A percentile compares a stretch with the other conserved stretches of the same genome.
Evolutionary conservation across 1,139 yeast species (phyloP).

Genomic region (Zygoascus sp.): DNA sequence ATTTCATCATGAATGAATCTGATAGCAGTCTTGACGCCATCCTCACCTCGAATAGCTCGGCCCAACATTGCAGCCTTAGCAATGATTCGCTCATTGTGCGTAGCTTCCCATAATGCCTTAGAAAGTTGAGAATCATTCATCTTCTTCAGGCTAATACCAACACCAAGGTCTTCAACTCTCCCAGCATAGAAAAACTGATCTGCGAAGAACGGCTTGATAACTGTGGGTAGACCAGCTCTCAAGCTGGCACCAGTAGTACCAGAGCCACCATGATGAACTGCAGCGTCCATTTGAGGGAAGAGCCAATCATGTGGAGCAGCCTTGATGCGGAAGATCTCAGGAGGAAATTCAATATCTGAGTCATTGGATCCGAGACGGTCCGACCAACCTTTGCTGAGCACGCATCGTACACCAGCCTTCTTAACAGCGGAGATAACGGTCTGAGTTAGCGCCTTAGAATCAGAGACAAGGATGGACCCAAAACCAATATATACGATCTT

Average conservation of each 20-base stretch:
- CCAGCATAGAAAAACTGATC: conserved; percentile 91
- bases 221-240: conserved; percentile 81
- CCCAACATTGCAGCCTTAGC: conserved; percentile 63
- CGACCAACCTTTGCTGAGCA: conserved; percentile 93
- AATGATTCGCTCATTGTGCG: conserved; percentile 61
- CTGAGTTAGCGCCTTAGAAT: conserved; percentile 70
- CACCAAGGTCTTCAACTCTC: conserved; percentile 84
- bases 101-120: conserved; percentile 63
- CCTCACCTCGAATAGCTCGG: conserved; percentile 56
- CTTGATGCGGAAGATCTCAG: conserved; percentile 63
- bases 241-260: conserved; percentile 95
- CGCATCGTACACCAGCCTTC: conserved; percentile 77
- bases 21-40: conserved; percentile 77
- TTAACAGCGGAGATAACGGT: conserved; percentile 76
- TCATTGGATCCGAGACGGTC: conserved; percentile 51
- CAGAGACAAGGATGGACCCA: conserved; percentile 88
- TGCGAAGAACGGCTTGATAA: conserved; percentile 92
- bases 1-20: conserved; percentile 70
- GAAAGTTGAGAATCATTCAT: conserved; percentile 60
- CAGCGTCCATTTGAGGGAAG: conserved; percentile 83
- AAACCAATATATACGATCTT: conserved; percentile 88
- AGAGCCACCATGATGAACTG: conserved; percentile 96
- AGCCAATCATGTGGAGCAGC: conserved; percentile 92
- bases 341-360: conserved; percentile 59
- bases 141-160: conserved; percentile 69